Percentiles rank a stretch among this genome's conserved stretches.
Conservation (phyloP, 257 asterid species). For the Gentiana straminea region DNA sequence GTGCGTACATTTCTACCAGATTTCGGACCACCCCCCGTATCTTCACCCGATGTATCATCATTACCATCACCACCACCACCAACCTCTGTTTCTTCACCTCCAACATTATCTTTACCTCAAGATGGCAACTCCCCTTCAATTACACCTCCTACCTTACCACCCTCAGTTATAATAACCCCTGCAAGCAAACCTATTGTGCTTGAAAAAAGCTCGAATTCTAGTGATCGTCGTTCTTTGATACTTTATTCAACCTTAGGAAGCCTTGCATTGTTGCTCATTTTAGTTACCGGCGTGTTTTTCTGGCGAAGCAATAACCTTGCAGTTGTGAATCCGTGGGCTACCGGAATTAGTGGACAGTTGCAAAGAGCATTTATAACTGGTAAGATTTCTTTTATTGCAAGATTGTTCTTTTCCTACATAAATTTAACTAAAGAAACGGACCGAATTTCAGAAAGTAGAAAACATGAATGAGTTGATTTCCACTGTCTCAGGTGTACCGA, state of each 20-base stretch:
- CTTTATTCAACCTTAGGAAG: constrained; percentile 43
- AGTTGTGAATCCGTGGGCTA: constrained; percentile 84
- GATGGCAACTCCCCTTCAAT: too few relatives aligned
- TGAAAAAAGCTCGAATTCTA: constrained; percentile 1
- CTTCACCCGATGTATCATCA: not conserved
- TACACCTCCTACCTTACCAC: constrained; percentile 17
- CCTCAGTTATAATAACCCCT: constrained; percentile 19
- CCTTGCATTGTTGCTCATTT: constrained; percentile 36
- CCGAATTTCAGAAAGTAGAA: too few relatives aligned
- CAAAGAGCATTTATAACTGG: constrained; percentile 83
- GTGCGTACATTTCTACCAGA: not conserved
- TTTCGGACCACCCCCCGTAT: not conserved
- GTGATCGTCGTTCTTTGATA: constrained; percentile 14
- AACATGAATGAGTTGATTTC: too few relatives aligned
- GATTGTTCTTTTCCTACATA: too few relatives aligned
- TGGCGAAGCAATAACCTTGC: constrained; percentile 47
- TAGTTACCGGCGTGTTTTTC: constrained; percentile 19
- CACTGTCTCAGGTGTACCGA: constrained; percentile 56
- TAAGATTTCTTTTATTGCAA: constrained; percentile 10
- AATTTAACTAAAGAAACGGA: too few relatives aligned
- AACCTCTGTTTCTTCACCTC: constrained; percentile 20
- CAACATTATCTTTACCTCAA: constrained; percentile 8
- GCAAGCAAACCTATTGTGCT: constrained; percentile 13
- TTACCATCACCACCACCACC: constrained; percentile 9
- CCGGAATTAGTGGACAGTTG: constrained; percentile 93